A percentile compares a stretch with the other conserved stretches of the same genome.
phyloP scores from a whole-genome alignment of 352 stramenopile genomes.

The Phytophthora citrophthora region DNA sequence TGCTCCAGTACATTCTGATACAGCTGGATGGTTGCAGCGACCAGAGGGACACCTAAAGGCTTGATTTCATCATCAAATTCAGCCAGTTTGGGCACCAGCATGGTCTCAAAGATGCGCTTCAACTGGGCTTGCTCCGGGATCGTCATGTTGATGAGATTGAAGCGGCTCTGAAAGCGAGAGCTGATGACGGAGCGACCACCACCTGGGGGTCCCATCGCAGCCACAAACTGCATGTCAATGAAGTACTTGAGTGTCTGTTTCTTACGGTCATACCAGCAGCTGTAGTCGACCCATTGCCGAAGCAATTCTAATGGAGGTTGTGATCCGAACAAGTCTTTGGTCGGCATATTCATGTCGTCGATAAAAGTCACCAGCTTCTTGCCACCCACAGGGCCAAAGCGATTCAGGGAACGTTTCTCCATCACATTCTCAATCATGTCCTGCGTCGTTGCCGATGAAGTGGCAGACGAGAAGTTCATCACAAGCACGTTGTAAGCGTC shows the following conservation, averaged over 20 bases:
- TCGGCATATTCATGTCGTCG: constrained; percentile 94
- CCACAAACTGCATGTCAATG: constrained; percentile 91
- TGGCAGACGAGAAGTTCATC: constrained; percentile 93
- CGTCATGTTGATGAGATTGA: constrained; percentile 93
- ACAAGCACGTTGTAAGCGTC: constrained; percentile 80
- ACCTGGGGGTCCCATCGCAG: constrained; percentile 88
- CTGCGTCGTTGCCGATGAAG: constrained; percentile 85
- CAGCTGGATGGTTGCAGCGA: constrained; percentile 85
- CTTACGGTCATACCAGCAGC: constrained; percentile 92
- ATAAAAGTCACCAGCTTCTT: constrained; percentile 93
- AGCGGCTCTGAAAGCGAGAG: constrained; percentile 90
- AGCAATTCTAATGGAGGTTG: constrained; percentile 92
- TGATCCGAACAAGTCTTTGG: constrained; percentile 90
- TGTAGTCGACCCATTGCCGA: constrained; percentile 93
- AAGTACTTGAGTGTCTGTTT: constrained; percentile 93
- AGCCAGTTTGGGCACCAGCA: constrained; percentile 84
- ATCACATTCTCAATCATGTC: constrained; percentile 92
- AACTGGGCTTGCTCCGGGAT: constrained; percentile 85
- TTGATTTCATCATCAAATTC: constrained; percentile 93
- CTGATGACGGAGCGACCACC: constrained; percentile 90
- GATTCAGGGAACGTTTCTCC: constrained; percentile 91
- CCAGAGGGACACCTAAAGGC: constrained; percentile 68
- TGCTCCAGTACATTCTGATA: constrained; percentile 87
- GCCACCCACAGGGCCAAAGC: constrained; percentile 85
- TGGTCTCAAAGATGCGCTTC: constrained; percentile 90